Percentiles rank a stretch among this genome's conserved stretches.
These are phyloP conservation scores for Rosa hybrid DNA, from an alignment of 331 rosid genomes.

Conservation along the genomic window DNA sequence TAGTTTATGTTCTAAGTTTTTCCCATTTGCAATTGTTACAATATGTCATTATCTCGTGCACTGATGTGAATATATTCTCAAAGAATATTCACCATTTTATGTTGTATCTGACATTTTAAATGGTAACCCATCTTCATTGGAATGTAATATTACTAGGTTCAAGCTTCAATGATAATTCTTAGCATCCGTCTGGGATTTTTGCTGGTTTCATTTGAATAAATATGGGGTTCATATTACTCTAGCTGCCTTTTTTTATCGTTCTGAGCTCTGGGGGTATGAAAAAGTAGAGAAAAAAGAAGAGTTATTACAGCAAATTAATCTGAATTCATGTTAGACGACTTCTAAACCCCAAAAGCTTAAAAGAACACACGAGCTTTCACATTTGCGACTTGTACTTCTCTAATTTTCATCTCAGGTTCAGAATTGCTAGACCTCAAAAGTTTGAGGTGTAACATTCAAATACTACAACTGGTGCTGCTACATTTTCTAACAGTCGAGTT, in stretches of 20 bases:
- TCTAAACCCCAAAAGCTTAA: not conserved
- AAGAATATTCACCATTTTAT: slow-evolving; percentile 1
- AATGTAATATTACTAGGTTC: not conserved
- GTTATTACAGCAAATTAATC: too few relatives aligned
- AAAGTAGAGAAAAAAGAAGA: too few relatives aligned
- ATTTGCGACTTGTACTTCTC: not conserved
- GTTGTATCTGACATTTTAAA: slow-evolving; percentile 13
- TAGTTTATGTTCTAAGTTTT: not conserved
- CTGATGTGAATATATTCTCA: not conserved
- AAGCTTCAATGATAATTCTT: not conserved
- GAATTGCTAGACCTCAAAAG: not conserved
- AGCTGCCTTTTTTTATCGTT: not conserved
- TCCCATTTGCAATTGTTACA: not conserved
- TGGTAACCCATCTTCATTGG: not conserved
- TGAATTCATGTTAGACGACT: not conserved
- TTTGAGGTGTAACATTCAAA: not conserved
- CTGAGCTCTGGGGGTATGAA: not conserved
- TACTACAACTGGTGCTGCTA: not conserved
- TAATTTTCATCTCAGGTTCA: not conserved
- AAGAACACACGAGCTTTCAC: not conserved
- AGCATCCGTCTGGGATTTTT: not conserved
- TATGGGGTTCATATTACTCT: not conserved
- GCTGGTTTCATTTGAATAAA: not conserved
- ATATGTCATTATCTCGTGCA: not conserved
- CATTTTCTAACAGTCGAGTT: not conserved